phyloP scores from a whole-genome alignment of 257 asterid species.

The Solanum commersonii region DNA sequence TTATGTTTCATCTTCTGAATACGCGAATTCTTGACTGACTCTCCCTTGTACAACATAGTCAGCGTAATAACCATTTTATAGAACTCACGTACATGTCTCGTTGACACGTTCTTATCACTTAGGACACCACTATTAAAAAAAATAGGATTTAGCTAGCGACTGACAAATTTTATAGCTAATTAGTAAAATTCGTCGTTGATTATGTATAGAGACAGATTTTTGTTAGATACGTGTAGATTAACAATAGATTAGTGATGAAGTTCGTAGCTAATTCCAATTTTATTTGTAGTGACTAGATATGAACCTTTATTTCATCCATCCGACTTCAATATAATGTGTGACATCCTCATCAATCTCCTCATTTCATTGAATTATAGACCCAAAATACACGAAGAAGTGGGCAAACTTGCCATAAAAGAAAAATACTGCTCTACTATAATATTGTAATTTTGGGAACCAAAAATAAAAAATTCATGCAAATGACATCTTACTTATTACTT shows the following conservation, averaged over 20 bases:
- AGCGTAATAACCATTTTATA: background rate
- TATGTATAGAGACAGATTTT: accelerated
- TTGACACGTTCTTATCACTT: background rate
- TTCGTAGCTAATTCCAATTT: background rate
- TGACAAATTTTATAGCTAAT: background rate
- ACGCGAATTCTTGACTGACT: background rate
- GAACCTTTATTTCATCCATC: background rate
- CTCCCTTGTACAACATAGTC: too few relatives aligned
- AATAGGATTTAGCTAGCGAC: background rate
- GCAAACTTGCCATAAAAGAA: background rate
- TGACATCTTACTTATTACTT: background rate
- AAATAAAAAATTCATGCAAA: background rate
- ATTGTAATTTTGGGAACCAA: background rate
- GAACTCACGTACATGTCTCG: background rate
- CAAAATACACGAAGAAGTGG: background rate
- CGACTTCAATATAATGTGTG: background rate
- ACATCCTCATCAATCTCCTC: background rate
- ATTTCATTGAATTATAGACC: background rate
- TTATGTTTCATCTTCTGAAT: background rate
- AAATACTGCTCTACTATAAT: background rate
- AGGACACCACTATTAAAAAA: background rate
- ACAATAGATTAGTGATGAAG: background rate
- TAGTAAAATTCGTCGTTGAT: background rate
- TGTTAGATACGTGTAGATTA: background rate
- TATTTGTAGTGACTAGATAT: accelerated